Evolutionary conservation across 2,329 filamentous ascomycete genomes (phyloP), one percentile per base, ranked within the genome.

Genomic region (Phialophora verrucosa): DNA sequence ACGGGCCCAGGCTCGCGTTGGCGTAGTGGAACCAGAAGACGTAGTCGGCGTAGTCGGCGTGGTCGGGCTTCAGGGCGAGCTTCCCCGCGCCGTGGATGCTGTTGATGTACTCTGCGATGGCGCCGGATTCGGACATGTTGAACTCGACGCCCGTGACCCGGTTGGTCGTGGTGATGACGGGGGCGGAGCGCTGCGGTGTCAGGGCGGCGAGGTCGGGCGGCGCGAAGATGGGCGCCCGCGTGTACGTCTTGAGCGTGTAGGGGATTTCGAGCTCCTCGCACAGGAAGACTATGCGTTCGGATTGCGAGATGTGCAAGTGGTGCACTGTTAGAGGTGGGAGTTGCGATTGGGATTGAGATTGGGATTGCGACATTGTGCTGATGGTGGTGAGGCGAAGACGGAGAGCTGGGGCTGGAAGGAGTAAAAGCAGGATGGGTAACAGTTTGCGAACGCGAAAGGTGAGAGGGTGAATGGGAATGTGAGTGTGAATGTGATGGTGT

Each of bases 11-110:
- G 1, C 75, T 81, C 38, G 80, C 80, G 72, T 85, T 83, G 8
- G 80, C 78, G 74, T 82, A 89, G 74, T 90, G 85, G 72, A 86
- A 85, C 87, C 87, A 91, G 78, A 87, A 89, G 0, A 91, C 73
- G 69, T 87, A 90, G 59, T 87, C 82, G 1, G 85, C 78, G 69
- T 88, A 90, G 53, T 81, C 79, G 17, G 80, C 75, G 59, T 85
- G 76, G 0, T 74, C 70, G 0, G 84, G 83, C 0, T 71, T 57
- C 0, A 87, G 70, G 10, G 81, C 77, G 0, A 90, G 77, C 12
- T 75, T 76, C 5, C 86, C 85, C 5, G 75, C 78, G 32, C 79
- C 85, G 69, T 89, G 79, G 53, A 82, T 83, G 71, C 82, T 76
- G 66, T 83, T 78, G 72, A 91, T 85, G 77, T 90, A 90, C 63